Evolutionary conservation across 345 rosid species (phyloP).

Genomic region (Camelina hispida): DNA sequence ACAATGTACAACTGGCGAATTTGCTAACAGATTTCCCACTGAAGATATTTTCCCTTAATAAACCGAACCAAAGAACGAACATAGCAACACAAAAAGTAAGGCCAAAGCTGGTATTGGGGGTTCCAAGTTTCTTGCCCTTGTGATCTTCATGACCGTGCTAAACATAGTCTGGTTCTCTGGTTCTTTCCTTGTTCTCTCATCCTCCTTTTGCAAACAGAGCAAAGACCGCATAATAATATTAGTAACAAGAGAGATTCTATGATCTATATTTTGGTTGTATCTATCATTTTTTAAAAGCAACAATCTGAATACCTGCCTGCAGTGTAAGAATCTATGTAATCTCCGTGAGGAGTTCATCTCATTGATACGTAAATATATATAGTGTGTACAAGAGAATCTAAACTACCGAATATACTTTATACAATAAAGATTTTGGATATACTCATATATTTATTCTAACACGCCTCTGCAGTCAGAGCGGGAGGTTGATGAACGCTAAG

Average conservation of each 20-base stretch:
- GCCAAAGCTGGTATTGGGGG: slow-evolving; percentile 29
- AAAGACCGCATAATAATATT: slow-evolving; percentile 32
- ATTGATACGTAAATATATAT: too few species aligned
- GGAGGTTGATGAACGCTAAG: too few species aligned
- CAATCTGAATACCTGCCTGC: slow-evolving; percentile 62
- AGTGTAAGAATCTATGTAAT: too few species aligned
- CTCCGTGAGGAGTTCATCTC: too few species aligned
- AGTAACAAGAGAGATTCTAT: slow-evolving; percentile 14
- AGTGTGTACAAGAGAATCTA: too few species aligned
- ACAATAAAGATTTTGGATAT: too few species aligned
- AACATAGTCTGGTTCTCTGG: slow-evolving; percentile 2
- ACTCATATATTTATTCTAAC: too few species aligned
- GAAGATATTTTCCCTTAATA: too few species aligned
- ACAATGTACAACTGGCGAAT: slow-evolving; percentile 25
- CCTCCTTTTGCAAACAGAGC: slow-evolving; percentile 33
- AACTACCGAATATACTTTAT: too few species aligned
- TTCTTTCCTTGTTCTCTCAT: slow-evolving; percentile 34
- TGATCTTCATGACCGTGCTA: slow-evolving; percentile 16
- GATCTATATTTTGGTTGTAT: background rate
- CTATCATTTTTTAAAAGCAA: slow-evolving; percentile 20
- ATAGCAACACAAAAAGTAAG: slow-evolving; percentile 14
- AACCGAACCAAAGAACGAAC: slow-evolving; percentile 41
- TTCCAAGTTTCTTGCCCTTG: slow-evolving; percentile 8
- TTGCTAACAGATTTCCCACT: slow-evolving; percentile 17
- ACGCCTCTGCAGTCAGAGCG: too few species aligned